phyloP scores from a whole-genome alignment of 2,329 filamentous ascomycete species.

The Herpotrichia juniperi region DNA sequence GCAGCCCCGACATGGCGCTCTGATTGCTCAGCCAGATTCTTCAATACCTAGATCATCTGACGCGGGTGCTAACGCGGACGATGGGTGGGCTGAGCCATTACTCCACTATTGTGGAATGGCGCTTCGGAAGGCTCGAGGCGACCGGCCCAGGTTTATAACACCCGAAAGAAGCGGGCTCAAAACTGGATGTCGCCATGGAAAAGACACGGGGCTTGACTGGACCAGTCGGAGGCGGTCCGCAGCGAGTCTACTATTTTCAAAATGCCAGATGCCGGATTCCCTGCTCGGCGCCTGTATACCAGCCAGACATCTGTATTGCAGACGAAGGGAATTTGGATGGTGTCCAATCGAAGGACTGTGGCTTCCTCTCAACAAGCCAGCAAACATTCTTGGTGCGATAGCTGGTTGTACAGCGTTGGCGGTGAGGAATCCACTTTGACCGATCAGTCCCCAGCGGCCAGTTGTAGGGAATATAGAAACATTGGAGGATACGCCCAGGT shows the following conservation, averaged over 20 bases:
- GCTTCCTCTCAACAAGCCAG: neutral
- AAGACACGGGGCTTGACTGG: slow-evolving; percentile 8
- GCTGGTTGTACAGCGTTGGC: slow-evolving; percentile 39
- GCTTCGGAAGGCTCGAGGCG: slow-evolving; percentile 23
- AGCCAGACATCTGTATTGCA: neutral
- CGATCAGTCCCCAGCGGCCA: slow-evolving; percentile 8
- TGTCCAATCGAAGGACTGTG: too few relatives aligned
- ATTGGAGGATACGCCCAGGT: too few relatives aligned
- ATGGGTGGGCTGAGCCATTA: slow-evolving; percentile 24
- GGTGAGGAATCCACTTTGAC: slow-evolving; percentile 28
- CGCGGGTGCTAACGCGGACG: slow-evolving; percentile 17
- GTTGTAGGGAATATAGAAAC: slow-evolving; percentile 3
- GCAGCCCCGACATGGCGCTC: slow-evolving; percentile 30
- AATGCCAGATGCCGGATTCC: slow-evolving; percentile 22
- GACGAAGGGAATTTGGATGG: neutral
- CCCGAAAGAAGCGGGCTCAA: slow-evolving; percentile 7
- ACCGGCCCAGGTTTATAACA: slow-evolving; percentile 17
- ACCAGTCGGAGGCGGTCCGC: slow-evolving; percentile 10
- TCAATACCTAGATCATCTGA: slow-evolving; percentile 40
- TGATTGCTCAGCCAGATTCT: slow-evolving; percentile 22
- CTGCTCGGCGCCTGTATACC: slow-evolving; percentile 15
- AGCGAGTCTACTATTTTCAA: slow-evolving; percentile 32
- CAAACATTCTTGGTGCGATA: slow-evolving; percentile 21
- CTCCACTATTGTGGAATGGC: slow-evolving; percentile 31
- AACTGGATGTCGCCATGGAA: slow-evolving; percentile 1